These are phyloP conservation scores for Kurtzmaniella cleridarum DNA, from an alignment of 805 yeast genomes.

Conservation along the genomic window DNA sequence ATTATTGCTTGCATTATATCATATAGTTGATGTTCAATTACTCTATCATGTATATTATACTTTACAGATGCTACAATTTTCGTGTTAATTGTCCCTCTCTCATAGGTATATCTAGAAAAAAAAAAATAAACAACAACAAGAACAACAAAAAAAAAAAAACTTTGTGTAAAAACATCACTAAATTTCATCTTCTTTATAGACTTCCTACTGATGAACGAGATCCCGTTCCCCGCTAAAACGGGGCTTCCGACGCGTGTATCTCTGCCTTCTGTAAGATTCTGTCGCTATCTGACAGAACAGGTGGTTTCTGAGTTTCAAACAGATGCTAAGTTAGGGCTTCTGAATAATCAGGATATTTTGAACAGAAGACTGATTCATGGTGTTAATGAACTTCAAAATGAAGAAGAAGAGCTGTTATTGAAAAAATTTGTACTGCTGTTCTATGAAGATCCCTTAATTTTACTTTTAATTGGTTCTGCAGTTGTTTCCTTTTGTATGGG, in stretches of 20 bases:
- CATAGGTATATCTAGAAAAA: no score
- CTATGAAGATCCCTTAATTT: conserved; percentile 85
- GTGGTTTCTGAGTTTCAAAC: conserved; percentile 61
- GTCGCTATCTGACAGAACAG: conserved; percentile 60
- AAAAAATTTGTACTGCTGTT: conserved; percentile 74
- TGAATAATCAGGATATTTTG: conserved; percentile 62
- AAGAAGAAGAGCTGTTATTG: conserved; percentile 72
- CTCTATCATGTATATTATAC: no score
- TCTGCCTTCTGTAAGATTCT: conserved; percentile 61
- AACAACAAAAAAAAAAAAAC: no score
- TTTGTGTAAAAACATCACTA: no score
- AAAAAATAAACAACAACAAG: no score
- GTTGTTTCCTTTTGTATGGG: conserved; percentile 85
- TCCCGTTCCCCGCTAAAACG: conserved; percentile 28
- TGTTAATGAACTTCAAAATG: conserved; percentile 66
- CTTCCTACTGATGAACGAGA: conserved; percentile 29
- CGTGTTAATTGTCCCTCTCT: no score
- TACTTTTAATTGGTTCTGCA: conserved; percentile 87
- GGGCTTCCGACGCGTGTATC: conserved; percentile 16
- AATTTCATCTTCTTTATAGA: no score
- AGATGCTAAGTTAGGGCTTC: conserved; percentile 53
- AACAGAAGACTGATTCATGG: conserved; percentile 76
- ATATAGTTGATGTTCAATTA: no score
- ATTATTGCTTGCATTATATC: no score
- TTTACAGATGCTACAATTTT: no score